phyloP scores from a whole-genome alignment of 2,329 filamentous ascomycete genomes.

The Penicillium corylophilum region DNA sequence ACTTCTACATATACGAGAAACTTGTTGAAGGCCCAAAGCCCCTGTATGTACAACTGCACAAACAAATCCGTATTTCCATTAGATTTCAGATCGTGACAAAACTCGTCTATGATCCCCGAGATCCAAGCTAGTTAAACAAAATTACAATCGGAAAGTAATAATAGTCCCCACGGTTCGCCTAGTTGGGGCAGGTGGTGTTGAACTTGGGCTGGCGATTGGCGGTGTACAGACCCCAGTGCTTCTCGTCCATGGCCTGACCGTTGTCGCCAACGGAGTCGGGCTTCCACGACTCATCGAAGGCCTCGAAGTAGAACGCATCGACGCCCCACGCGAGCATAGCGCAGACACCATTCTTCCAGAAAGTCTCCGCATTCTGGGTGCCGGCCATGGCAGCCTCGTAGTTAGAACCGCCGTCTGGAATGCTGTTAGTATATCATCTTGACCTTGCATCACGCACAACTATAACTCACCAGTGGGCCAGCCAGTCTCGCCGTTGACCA shows the following conservation, averaged over 20 bases:
- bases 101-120: conserved; percentile 6
- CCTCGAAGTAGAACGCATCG: conserved; percentile 72
- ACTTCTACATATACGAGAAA: not conserved
- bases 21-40: not conserved
- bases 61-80: not conserved
- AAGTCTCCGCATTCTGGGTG: conserved; percentile 57
- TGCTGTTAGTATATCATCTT: not conserved
- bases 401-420: conserved; percentile 53
- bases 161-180: conserved; percentile 1
- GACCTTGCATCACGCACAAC: not conserved
- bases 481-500: conserved; percentile 69
- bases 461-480: conserved; percentile 58
- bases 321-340: conserved; percentile 63
- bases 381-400: conserved; percentile 63
- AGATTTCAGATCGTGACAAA: not conserved
- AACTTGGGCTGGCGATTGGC: conserved; percentile 60
- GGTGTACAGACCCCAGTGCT: conserved; percentile 68
- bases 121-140: conserved; percentile 5
- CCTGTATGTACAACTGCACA: not conserved
- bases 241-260: conserved; percentile 62
- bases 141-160: conserved; percentile 16
- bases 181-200: conserved; percentile 46
- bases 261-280: conserved; percentile 62
- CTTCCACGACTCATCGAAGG: conserved; percentile 73
- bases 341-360: conserved; percentile 64